Base-by-base conservation (phyloP, 495 filamentous ascomycete species). In the Lindgomyces ingoldianus region DNA sequence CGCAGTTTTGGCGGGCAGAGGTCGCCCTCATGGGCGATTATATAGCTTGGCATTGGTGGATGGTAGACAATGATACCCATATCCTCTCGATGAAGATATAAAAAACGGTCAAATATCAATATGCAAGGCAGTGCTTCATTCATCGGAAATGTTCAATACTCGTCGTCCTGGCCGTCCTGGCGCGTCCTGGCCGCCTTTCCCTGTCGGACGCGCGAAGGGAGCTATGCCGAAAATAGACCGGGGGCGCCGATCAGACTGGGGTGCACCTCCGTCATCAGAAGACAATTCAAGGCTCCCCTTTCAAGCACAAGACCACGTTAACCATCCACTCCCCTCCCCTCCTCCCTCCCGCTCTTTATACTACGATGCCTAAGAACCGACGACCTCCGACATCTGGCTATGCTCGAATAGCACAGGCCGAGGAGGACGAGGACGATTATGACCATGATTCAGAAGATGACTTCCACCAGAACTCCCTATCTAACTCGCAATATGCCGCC, bases 351-450 rank as follows among this genome's bases (percentile, higher is more conserved):
- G 21, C 24, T 25, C 36, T 29, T 14, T n/a, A 50, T 42, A 36
- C 18, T 36, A 49, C 51, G 21, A 74, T 74, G 82, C 71, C 80
- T 48, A 82, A 81, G 70, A 76, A 77, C 45, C 77, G 88, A 62
- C 76, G 89, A 64, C 89, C 90, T 47, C 83, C 89, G 36, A 92
- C 89, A 12, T 96, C 91, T 41, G 93, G 93, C 65, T 97, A 97
- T 77, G 92, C 91, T 67, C 88, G 89, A 62, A 87, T 97, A 62
- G 91, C 91, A 54, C 92, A 97, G 77, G 92, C 90, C 62, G 92
- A 96, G 75, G 88, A 93, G 60, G 78, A 76, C 47, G 76, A 74
- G 49, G 78, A 77, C 50, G 75, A 79, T 54, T 68, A 75, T 44
- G 81, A 87, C 72, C 88, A 89, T 75, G 87, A 90, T 71, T 89